phyloP scores from a whole-genome alignment of 495 filamentous ascomycete genomes.

The Trichoderma parareesei region DNA sequence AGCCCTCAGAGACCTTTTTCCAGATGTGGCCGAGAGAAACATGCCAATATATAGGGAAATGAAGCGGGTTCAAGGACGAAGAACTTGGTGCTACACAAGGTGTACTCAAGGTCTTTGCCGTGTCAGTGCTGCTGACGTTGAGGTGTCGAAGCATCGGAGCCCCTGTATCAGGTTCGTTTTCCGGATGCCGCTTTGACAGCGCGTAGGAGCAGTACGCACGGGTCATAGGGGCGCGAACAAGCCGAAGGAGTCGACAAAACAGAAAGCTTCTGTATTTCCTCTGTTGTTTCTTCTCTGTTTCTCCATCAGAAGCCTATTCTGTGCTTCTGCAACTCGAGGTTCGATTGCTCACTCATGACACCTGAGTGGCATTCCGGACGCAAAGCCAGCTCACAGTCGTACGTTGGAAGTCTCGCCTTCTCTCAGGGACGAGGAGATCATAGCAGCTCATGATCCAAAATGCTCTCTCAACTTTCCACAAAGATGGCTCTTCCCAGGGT shows the following conservation, averaged over 20 bases:
- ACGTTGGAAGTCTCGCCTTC: too few species aligned
- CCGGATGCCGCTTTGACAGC: background rate
- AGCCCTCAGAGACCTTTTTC: background rate
- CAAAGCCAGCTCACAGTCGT: too few species aligned
- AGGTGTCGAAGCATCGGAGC: background rate
- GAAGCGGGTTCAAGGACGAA: constrained; percentile 3
- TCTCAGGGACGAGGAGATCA: too few species aligned
- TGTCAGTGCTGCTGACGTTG: background rate
- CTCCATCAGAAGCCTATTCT: too few species aligned
- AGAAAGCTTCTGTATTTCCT: too few species aligned
- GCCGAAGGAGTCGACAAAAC: background rate
- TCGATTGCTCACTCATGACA: too few species aligned
- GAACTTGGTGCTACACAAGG: background rate
- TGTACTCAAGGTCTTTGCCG: background rate
- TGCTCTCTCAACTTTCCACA: constrained; percentile 40
- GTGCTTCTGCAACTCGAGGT: too few species aligned
- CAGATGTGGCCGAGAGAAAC: background rate
- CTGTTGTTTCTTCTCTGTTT: too few species aligned
- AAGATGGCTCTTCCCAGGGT: constrained; percentile 30
- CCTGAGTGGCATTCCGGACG: too few species aligned
- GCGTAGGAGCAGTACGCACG: background rate
- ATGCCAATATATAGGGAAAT: background rate
- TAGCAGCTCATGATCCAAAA: constrained; percentile 16
- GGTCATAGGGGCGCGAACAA: background rate
- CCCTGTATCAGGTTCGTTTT: constrained; percentile 1